Base-by-base conservation (phyloP, 768 basidiomycete species). In the Boletus reticulatus region DNA sequence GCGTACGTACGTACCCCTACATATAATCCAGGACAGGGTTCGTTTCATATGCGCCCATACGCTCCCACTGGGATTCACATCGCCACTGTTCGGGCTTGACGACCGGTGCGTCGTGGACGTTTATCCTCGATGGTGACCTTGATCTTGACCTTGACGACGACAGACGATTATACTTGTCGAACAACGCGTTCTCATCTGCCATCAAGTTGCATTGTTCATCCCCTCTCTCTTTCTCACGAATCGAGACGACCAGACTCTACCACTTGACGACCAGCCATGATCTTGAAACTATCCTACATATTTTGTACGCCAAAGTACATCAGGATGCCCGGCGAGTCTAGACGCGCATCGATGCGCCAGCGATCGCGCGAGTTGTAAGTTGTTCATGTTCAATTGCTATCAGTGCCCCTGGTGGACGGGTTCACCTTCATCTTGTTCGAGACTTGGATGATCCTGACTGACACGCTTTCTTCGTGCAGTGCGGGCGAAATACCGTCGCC, bases 221-320 rank as follows among this genome's bases (percentile, higher is more conserved):
- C 7, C 10, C 8, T 10, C 38, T 4, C 38, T 13, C 14, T 14
- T 13, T 36, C 34, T 36, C 34, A 29, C 29, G 29, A 29, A 29
- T 29, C 29, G 29, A 29, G 29, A 29, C 29, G 29, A 29, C 24
- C 37, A n/a, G 7, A 1, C 37, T n/a, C 17, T 38, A n/a, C 37
- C 37, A 34, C 32, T 34, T 34, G 32, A 34, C 34, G 39, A 17
- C 41, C 19, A 8, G 10, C 22, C 50, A 69, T 68, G 67, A 73
- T 82, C 74, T 22, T 22, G 22, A 78, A 76, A 56, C 57, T 82
- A 17, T 81, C 82, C 39, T 75, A 83, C 65, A 73, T 84, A 59
- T 70, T 83, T 67, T 74, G 81, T 63, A 79, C 81, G 22, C 82
- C 82, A 42, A 74, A 72, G 58, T 75, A 74, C 52, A 76, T 84